These are phyloP conservation scores for Fragaria iinumae DNA, from an alignment of 306 rosid species.

Conservation along the genomic window DNA sequence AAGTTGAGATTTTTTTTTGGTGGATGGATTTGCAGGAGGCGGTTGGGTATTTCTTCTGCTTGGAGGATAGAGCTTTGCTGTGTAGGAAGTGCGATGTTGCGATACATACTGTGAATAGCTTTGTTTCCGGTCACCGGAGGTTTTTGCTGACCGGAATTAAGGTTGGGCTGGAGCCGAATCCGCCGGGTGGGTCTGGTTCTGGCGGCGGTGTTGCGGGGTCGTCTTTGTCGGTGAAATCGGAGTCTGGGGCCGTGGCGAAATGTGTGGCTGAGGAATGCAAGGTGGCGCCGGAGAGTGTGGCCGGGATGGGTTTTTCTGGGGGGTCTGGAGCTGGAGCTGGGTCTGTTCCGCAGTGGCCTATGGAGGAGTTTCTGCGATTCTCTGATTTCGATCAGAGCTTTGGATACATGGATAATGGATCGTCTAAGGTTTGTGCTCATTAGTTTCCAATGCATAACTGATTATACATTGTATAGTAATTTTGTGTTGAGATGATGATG, in stretches of 20 bases:
- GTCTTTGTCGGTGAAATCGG: constrained; percentile 40
- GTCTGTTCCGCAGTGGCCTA: constrained; percentile 63
- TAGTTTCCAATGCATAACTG: background rate
- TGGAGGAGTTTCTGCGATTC: constrained; percentile 67
- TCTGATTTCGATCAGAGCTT: constrained; percentile 58
- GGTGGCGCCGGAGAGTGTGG: constrained; percentile 37
- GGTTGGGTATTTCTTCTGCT: constrained; percentile 79
- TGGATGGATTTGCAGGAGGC: constrained; percentile 47
- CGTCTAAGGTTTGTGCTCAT: constrained; percentile 62
- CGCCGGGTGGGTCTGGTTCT: constrained; percentile 22
- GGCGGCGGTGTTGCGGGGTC: constrained; percentile 31
- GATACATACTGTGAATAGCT: constrained; percentile 54
- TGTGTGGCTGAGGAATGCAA: constrained; percentile 43
- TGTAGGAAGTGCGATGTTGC: constrained; percentile 85
- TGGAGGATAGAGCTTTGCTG: constrained; percentile 85
- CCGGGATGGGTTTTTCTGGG: constrained; percentile 46
- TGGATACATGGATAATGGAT: constrained; percentile 62
- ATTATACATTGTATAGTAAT: background rate
- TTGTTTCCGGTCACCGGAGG: constrained; percentile 58
- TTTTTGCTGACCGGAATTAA: constrained; percentile 72
- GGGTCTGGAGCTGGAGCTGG: constrained; percentile 52
- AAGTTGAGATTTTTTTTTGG: background rate
- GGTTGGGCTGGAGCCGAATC: constrained; percentile 57
- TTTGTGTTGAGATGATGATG: background rate
- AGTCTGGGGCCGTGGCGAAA: constrained; percentile 36